A percentile compares a stretch with the other conserved stretches of the same genome.
phyloP scores from a whole-genome alignment of 306 rosid species.

The Sophora flavescens region DNA sequence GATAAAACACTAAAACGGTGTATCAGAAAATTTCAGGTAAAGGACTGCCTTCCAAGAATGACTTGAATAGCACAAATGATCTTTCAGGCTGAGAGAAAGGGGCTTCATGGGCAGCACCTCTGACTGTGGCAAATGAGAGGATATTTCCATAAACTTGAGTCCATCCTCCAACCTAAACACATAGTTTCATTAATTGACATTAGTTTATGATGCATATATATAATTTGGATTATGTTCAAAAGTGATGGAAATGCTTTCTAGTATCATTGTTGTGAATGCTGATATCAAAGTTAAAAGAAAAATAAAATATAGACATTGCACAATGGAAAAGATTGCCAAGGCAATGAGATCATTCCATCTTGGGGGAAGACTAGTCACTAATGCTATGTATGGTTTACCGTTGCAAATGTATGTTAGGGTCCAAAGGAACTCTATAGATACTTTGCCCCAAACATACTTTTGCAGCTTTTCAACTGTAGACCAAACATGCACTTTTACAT shows the following conservation, averaged over 20 bases:
- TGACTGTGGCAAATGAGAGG: conserved; percentile 90
- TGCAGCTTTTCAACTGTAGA: no score
- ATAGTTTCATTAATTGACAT: conserved; percentile 29
- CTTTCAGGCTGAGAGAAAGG: conserved; percentile 98
- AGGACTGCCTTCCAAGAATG: conserved; percentile 77
- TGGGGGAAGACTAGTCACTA: conserved; percentile 4
- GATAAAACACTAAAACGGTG: conserved; percentile 34
- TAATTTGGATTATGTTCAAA: neutral
- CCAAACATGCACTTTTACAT: no score
- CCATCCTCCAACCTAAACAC: conserved; percentile 95
- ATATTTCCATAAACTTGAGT: conserved; percentile 92
- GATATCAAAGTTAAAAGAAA: conserved; percentile 22
- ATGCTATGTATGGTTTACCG: no score
- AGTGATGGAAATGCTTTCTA: conserved; percentile 2
- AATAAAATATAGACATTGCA: conserved; percentile 23
- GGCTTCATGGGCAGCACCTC: conserved; percentile 98
- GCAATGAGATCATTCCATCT: conserved; percentile 4
- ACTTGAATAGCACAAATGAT: conserved; percentile 83
- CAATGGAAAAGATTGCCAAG: conserved; percentile 25
- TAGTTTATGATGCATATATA: conserved; percentile 34
- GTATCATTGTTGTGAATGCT: conserved; percentile 17
- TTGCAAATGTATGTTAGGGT: no score
- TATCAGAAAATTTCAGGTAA: conserved; percentile 77
- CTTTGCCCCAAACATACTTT: no score
- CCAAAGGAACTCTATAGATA: no score